phyloP scores from a whole-genome alignment of 1,284 basidiomycete species.

The Cutaneotrichosporon arboriforme region DNA sequence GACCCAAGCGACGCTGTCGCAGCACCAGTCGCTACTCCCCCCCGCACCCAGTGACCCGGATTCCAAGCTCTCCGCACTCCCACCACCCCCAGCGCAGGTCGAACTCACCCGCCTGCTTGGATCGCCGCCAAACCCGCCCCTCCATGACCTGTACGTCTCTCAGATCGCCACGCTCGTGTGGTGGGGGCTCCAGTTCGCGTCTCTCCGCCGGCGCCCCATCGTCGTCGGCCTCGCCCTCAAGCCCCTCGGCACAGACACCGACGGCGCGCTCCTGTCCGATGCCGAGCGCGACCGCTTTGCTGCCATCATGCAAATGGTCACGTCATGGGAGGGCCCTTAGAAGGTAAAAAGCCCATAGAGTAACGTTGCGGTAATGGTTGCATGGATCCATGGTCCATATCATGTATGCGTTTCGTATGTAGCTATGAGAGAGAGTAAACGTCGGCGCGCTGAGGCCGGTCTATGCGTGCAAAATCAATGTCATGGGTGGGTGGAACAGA shows the following conservation, averaged over 20 bases:
- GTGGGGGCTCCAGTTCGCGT: constrained; percentile 53
- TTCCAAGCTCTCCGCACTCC: constrained; percentile 58
- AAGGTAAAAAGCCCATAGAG: not conserved
- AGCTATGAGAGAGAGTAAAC: too few relatives aligned
- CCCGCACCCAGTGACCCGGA: constrained; percentile 55
- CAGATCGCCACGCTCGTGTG: constrained; percentile 83
- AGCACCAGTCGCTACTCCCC: constrained; percentile 59
- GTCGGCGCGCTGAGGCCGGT: too few relatives aligned
- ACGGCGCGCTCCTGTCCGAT: constrained; percentile 25
- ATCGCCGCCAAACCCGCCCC: constrained; percentile 55
- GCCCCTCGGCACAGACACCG: constrained; percentile 35
- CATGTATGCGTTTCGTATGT: too few relatives aligned
- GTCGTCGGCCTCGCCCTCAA: constrained; percentile 47
- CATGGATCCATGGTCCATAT: too few relatives aligned
- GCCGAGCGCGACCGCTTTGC: constrained; percentile 59
- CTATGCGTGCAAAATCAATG: too few relatives aligned
- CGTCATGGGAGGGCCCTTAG: constrained; percentile 47
- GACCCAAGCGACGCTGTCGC: constrained; percentile 76
- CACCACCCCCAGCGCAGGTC: constrained; percentile 65
- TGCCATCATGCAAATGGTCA: constrained; percentile 62
- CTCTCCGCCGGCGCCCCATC: constrained; percentile 27
- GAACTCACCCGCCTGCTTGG: constrained; percentile 73
- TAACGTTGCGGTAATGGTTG: too few relatives aligned
- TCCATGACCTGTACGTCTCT: constrained; percentile 74
- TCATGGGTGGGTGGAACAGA: too few relatives aligned